phyloP scores from a whole-genome alignment of 768 basidiomycete genomes.

The Epithele typhae region DNA sequence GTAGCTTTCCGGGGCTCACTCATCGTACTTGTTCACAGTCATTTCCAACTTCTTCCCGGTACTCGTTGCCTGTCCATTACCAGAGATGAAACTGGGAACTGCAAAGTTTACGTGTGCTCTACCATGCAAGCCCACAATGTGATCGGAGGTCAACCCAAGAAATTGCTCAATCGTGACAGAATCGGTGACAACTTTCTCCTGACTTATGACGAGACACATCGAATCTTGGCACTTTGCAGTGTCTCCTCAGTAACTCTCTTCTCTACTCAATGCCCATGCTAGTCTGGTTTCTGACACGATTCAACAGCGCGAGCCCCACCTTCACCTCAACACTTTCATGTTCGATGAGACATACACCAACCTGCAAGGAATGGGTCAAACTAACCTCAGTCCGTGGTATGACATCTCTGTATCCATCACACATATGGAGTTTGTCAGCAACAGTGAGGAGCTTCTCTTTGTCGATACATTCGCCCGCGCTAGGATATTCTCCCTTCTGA shows the following conservation, averaged over 20 bases:
- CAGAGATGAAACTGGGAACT: constrained; percentile 28
- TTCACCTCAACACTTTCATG: constrained; percentile 40
- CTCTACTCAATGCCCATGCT: too few species aligned
- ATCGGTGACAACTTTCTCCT: constrained; percentile 42
- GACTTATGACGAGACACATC: constrained; percentile 49
- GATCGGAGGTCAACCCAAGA: constrained; percentile 23
- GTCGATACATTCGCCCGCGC: constrained; percentile 40
- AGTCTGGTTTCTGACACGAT: too few species aligned
- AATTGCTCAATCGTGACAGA: constrained; percentile 39
- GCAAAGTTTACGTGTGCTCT: constrained; percentile 37
- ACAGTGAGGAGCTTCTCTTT: constrained; percentile 49
- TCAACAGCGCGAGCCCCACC: constrained; percentile 8
- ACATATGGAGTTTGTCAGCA: constrained; percentile 41
- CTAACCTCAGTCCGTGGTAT: constrained; percentile 44
- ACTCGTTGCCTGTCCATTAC: constrained; percentile 40
- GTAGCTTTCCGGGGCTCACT: background rate
- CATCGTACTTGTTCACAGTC: constrained; percentile 16
- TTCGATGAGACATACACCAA: constrained; percentile 41
- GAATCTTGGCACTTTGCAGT: constrained; percentile 41
- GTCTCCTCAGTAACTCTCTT: constrained; percentile 36
- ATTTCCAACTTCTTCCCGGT: constrained; percentile 37
- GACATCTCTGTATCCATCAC: constrained; percentile 23
- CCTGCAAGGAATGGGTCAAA: constrained; percentile 38
- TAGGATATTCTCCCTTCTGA: constrained; percentile 50
- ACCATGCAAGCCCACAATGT: constrained; percentile 29